A percentile compares a stretch with the other conserved stretches of the same genome.
Conservation (phyloP, 2,329 filamentous ascomycete genomes). For the Fusarium redolens region DNA sequence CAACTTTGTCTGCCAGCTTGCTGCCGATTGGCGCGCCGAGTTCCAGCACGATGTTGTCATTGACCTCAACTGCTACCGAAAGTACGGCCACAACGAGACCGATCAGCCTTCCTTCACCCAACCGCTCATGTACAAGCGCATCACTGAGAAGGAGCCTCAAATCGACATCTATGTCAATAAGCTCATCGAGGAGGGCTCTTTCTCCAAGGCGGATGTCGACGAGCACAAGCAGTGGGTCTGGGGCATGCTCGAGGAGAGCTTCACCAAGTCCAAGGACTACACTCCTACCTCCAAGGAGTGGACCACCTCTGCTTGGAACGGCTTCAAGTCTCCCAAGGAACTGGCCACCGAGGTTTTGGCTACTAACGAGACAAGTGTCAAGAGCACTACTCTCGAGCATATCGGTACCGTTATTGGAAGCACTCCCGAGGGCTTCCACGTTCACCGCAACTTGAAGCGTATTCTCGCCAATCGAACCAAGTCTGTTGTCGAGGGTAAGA, state of each 20-base stretch:
- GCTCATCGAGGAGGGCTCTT: constrained; percentile 90
- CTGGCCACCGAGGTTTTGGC: constrained; percentile 93
- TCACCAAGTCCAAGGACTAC: constrained; percentile 97
- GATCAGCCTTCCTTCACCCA: constrained; percentile 99
- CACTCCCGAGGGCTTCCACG: constrained; percentile 84
- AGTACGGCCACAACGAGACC: constrained; percentile 99
- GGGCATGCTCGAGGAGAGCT: constrained; percentile 98
- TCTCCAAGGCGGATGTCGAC: constrained; percentile 96
- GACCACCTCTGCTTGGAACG: constrained; percentile 99
- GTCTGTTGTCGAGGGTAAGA: constrained; percentile 89
- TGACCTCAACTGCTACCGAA: constrained; percentile 98
- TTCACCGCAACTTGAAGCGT: constrained; percentile 97
- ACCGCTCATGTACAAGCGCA: constrained; percentile 99
- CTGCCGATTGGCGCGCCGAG: constrained; percentile 96
- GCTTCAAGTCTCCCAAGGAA: constrained; percentile 99
- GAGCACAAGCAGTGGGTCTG: constrained; percentile 99
- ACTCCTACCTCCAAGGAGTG: constrained; percentile 96
- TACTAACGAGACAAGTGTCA: constrained; percentile 87
- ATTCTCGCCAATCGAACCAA: constrained; percentile 91
- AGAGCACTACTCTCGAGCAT: constrained; percentile 77
- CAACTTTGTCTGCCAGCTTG: constrained; percentile 97
- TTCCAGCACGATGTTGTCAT: constrained; percentile 99
- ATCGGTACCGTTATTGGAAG: constrained; percentile 84
- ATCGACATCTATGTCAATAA: constrained; percentile 93
- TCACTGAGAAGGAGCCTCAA: constrained; percentile 83